phyloP scores from a whole-genome alignment of 2,329 filamentous ascomycete genomes.

The Aaosphaeria arxii region DNA sequence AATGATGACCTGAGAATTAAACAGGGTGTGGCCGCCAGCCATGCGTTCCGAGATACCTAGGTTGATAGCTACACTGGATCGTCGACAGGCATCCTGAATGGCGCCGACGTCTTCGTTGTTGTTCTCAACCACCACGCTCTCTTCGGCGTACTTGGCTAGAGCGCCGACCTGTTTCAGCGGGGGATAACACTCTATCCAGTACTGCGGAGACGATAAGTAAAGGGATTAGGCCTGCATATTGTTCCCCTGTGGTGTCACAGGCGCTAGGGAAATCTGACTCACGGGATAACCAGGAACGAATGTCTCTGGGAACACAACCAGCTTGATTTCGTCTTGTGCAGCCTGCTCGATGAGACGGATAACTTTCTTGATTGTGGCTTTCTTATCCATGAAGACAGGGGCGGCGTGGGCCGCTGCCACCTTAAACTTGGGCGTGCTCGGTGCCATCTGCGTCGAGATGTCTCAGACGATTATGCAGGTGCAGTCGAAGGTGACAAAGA shows the following conservation, averaged over 20 bases:
- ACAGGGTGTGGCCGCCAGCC: conserved; percentile 29
- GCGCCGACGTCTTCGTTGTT: conserved; percentile 26
- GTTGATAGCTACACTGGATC: conserved; percentile 28
- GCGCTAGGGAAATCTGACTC: neutral
- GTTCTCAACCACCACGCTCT: conserved; percentile 30
- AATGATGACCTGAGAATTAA: conserved; percentile 36
- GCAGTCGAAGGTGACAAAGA: no score
- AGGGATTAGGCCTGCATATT: neutral
- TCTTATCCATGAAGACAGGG: conserved; percentile 38
- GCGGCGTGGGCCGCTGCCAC: conserved; percentile 37
- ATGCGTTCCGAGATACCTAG: conserved; percentile 36
- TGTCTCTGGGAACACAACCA: conserved; percentile 36
- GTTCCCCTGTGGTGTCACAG: neutral
- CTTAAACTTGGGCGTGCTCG: conserved; percentile 23
- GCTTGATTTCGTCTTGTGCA: conserved; percentile 22
- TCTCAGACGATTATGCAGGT: no score
- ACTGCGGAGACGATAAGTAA: conserved; percentile 17
- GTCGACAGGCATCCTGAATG: conserved; percentile 32
- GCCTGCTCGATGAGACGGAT: conserved; percentile 33
- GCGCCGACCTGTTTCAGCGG: conserved; percentile 32
- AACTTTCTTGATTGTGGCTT: conserved; percentile 31
- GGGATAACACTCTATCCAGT: conserved; percentile 36
- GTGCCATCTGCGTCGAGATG: conserved; percentile 2
- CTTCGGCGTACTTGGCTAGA: conserved; percentile 30
- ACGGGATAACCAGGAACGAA: conserved; percentile 38